Conservation (phyloP, 345 rosid species). For the Salix arbutifolia region DNA sequence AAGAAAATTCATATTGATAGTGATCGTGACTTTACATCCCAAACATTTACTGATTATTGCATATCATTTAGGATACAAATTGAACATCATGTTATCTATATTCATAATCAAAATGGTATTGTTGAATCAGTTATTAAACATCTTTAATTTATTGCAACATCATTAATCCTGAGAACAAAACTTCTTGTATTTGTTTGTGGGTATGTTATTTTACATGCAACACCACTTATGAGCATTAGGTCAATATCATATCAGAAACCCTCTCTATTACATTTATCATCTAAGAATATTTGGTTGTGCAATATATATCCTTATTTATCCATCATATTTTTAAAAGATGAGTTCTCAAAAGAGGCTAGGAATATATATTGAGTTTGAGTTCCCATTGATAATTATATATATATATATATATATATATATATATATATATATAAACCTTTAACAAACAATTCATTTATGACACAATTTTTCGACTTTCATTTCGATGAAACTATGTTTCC, state of each 20-base stretch:
- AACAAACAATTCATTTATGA: background rate
- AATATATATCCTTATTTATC: background rate
- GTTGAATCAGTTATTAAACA: constrained; percentile 1
- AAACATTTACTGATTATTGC: constrained; percentile 5
- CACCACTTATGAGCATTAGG: background rate
- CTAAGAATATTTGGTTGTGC: constrained; percentile 2
- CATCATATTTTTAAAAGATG: background rate
- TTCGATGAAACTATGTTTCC: background rate
- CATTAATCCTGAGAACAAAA: too few relatives aligned
- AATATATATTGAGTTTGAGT: background rate
- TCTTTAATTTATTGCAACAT: background rate
- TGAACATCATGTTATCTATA: background rate
- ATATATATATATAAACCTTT: too few relatives aligned
- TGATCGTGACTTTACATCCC: background rate
- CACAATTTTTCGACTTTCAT: background rate
- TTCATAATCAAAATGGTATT: constrained; percentile 7
- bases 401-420: too few relatives aligned
- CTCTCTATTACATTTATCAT: background rate
- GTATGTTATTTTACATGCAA: constrained; percentile 1
- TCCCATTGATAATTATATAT: background rate
- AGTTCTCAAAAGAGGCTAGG: background rate
- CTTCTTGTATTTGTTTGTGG: background rate
- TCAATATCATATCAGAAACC: too few relatives aligned
- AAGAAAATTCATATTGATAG: background rate
- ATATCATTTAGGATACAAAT: background rate